Evolutionary conservation across 2,329 filamentous ascomycete genomes (phyloP), one percentile per base, ranked within the genome.

Genomic region (Diplodia sapinea): DNA sequence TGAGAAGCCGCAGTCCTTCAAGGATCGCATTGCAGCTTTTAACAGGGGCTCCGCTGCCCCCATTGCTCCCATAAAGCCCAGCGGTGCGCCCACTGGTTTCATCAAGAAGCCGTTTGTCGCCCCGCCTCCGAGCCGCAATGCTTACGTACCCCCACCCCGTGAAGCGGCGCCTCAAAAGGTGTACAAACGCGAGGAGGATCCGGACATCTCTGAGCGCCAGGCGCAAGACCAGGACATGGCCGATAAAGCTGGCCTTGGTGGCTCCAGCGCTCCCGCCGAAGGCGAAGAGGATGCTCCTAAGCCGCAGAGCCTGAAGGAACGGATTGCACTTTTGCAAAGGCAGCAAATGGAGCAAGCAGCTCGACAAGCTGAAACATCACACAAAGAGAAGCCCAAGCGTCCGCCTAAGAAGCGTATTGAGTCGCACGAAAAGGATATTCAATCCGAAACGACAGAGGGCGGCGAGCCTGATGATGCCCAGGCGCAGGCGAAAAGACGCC

Each of bases 31-130:
- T 76, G 95, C 95, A 40, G 94, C 95, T 54, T 99, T 99, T 82
- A 99, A 99, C 80, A 95, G 94, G 77, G 84, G 92, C 54, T 88
- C 91, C 47, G 93, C 93, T 6, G 88, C 93, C 2, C 95, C 95
- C 9, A 84, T 95, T 69, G 87, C 93, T n/a, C 95, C 95, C 1
- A 94, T 96, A 81, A 96, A 96, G 77, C 92, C 93, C 23, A 85
- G 86, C 69, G 88, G 88, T 2, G 85, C 87, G 68, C 82, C 86
- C 57, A 85, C 85, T 70, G 85, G 85, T 65, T 98, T 98, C 75
- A 89, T 99, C 79, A 97, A 94, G 85, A 98, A 98, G 80, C 93
- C 94, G 0, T 99, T 97, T 74, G 94, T 99, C 67, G 92, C 95
- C 3, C 93, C 95, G 63, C 95, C 95, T 20, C 95, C 95, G 0